Percentiles rank a stretch among this genome's conserved stretches.
Conservation (phyloP, 805 yeast species). For the Cephaloascus albidus region DNA sequence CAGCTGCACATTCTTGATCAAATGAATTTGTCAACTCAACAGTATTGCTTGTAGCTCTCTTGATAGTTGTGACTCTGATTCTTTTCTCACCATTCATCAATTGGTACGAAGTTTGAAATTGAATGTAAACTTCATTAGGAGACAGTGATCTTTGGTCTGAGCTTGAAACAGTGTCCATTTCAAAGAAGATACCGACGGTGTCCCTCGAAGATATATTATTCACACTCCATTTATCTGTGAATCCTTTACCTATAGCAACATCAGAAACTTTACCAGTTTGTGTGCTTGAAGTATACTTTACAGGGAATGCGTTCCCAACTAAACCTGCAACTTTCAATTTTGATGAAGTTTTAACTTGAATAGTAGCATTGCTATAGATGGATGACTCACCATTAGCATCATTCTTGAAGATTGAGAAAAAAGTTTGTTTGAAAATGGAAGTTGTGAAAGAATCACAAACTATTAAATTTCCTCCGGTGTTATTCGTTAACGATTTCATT, state of each 20-base stretch:
- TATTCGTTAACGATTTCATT: conserved; percentile 22
- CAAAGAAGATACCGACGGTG: conserved; percentile 21
- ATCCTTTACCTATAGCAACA: conserved; percentile 15
- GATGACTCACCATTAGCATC: neutral
- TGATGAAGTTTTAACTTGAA: conserved; percentile 21
- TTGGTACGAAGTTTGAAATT: conserved; percentile 17
- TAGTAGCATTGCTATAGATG: conserved; percentile 5
- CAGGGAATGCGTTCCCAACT: conserved; percentile 20
- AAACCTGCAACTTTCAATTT: conserved; percentile 21
- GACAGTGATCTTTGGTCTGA: conserved; percentile 5
- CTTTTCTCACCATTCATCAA: conserved; percentile 5
- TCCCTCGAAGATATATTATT: conserved; percentile 11
- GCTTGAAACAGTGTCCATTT: conserved; percentile 18
- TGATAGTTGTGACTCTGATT: conserved; percentile 20
- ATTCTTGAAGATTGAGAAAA: conserved; percentile 5
- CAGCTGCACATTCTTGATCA: conserved; percentile 20
- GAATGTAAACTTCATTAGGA: conserved; percentile 15
- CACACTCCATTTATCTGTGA: conserved; percentile 29
- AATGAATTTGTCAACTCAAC: conserved; percentile 16
- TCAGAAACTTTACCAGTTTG: conserved; percentile 4
- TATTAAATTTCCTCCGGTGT: conserved; percentile 22
- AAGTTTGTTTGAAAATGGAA: conserved; percentile 11
- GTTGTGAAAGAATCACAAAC: conserved; percentile 19
- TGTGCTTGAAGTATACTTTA: conserved; percentile 8
- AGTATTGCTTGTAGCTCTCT: conserved; percentile 16